Evolutionary conservation across 345 rosid genomes (phyloP), one percentile per base, ranked within the genome.

Genomic region (Citrus hindsii): DNA sequence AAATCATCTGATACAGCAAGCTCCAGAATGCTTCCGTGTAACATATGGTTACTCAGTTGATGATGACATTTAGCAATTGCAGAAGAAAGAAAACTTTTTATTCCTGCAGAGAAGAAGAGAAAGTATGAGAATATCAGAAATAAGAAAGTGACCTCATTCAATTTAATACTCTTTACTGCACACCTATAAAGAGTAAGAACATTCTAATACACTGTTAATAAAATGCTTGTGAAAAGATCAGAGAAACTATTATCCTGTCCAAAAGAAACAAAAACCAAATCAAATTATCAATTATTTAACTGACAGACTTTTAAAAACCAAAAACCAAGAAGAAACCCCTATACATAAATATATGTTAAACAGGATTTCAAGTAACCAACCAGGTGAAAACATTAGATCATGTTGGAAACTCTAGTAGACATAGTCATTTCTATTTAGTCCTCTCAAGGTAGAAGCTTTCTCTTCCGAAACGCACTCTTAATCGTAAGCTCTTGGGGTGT

Each of bases 1-100:
- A 86, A 84, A 90, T 91, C 99, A 94, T 96, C 87, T 84, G 92
- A 87, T 69, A 79, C 85, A 79, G 87, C 89, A 88, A 78, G 70
- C 83, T 79, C 87, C 65, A 21, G 77, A 82, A 80, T 64, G 74
- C 53, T 78, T 63, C 84, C 72, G 75, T 71, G 83, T 80, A 88
- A 74, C 97, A 93, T 88, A 81, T 77, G 80, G 85, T 80, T 85
- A 82, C 79, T 83, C 73, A 71, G 76, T 78, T 65, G 46, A 78
- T 42, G 81, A 81, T 53, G 63, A 71, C 76, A 80, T 69, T 37
- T 24, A 51, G 81, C 81, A 79, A 67, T 78, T 66, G 56, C 80
- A 61, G 62, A 65, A 79, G 73, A 76, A 82, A 42, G 69, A 72
- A 77, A 77, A 61, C 10, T n/a, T 62, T n/a, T 73, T 18, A 53